Evolutionary conservation across 1,284 basidiomycete species (phyloP).

Genomic region (Rhodofomes roseus): DNA sequence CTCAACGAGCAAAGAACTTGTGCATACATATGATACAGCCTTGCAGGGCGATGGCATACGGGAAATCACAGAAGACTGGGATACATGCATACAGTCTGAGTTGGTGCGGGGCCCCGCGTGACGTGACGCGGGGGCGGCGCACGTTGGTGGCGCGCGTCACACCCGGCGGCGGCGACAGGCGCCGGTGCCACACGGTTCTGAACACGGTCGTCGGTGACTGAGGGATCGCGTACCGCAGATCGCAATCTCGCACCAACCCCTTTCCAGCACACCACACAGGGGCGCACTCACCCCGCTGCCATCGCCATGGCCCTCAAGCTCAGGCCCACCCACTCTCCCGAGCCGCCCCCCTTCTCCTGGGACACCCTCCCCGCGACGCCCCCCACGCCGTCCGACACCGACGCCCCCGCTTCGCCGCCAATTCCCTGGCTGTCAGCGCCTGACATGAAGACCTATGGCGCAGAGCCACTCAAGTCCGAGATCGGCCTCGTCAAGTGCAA

Average conservation of each 20-base stretch:
- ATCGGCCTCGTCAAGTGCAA: slow-evolving; percentile 75
- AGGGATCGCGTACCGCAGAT: neutral
- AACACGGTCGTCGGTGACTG: neutral
- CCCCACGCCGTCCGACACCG: slow-evolving; percentile 26
- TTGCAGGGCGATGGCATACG: too few relatives aligned
- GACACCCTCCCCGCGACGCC: slow-evolving; percentile 39
- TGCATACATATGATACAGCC: too few relatives aligned
- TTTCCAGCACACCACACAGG: neutral
- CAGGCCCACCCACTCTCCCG: slow-evolving; percentile 38
- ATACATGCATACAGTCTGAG: too few relatives aligned
- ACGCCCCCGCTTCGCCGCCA: slow-evolving; percentile 54
- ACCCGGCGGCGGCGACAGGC: neutral
- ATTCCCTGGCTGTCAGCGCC: slow-evolving; percentile 79
- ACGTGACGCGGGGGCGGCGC: neutral
- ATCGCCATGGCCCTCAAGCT: slow-evolving; percentile 51
- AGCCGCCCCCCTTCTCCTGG: slow-evolving; percentile 54
- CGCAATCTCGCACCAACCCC: neutral
- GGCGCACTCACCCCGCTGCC: neutral
- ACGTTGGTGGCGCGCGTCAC: neutral
- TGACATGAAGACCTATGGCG: slow-evolving; percentile 86
- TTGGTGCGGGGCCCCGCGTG: neutral
- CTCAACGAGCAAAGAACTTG: too few relatives aligned
- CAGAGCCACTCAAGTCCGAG: slow-evolving; percentile 62
- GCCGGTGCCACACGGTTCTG: too few relatives aligned
- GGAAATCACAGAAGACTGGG: too few relatives aligned